These are phyloP conservation scores for Forsythia viridissima DNA, from an alignment of 257 asterid species.

Conservation along the genomic window DNA sequence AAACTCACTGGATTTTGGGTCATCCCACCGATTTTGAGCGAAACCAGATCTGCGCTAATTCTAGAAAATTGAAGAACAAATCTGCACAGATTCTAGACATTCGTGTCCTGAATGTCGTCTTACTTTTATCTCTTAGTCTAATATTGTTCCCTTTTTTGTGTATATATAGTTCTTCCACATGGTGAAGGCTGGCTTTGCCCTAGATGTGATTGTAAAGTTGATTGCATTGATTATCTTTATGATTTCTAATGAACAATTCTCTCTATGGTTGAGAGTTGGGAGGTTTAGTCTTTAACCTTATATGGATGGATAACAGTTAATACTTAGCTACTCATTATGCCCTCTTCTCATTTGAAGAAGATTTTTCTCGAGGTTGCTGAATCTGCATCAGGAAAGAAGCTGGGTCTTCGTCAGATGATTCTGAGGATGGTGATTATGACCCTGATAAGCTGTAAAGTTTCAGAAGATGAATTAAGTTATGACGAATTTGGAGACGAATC, in stretches of 20 bases:
- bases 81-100: background rate
- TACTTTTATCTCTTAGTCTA: background rate
- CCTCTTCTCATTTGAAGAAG: constrained; percentile 54
- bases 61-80: background rate
- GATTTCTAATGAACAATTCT: constrained; percentile 63
- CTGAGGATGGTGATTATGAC: constrained; percentile 87
- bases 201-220: constrained; percentile 93
- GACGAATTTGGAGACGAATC: constrained; percentile 44
- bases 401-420: constrained; percentile 72
- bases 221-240: constrained; percentile 77
- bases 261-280: constrained; percentile 77
- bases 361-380: constrained; percentile 89
- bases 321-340: constrained; percentile 35
- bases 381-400: constrained; percentile 68
- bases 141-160: constrained; percentile 26
- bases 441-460: constrained; percentile 67
- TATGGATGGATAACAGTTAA: constrained; percentile 13
- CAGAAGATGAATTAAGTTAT: constrained; percentile 40
- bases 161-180: constrained; percentile 79
- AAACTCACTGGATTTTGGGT: too few species aligned
- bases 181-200: constrained; percentile 99
- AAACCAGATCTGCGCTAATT: background rate
- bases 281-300: constrained; percentile 53
- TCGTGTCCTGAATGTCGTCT: constrained; percentile 13
- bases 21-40: background rate